Base-by-base conservation (phyloP, 192 early-diverging fungal genomes). In the Coemansia sp. region DNA sequence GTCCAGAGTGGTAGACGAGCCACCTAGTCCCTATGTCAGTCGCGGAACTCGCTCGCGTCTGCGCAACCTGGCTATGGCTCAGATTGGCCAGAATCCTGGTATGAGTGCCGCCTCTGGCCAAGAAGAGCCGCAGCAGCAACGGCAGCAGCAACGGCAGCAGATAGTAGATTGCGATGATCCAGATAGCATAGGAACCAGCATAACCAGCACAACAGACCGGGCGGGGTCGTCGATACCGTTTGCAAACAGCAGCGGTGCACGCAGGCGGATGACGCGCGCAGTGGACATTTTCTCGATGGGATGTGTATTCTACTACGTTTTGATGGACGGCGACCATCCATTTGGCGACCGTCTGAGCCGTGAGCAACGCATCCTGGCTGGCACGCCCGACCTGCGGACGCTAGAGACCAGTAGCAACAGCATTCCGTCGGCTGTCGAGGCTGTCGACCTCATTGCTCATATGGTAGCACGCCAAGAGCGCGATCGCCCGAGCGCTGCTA, bases 201-300 rank as follows among this genome's bases (percentile, higher is more conserved):
- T 49, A 7, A 58, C 57, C 4, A 67, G 39, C 31, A 40, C 51
- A 28, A 77, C 61, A 8, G 76, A 72, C 28, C 63, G 31, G 4
- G 60, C 45, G 0, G 53, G 48, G 16, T 74, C 61, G 15, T 62
- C 74, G 21, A 33, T 52, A 6, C 63, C 59, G 0, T 48, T 68
- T 63, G 21, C 55, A 12, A 34, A 37, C 13, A 23, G 21, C 18
- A 28, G 31, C 12, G 61, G 66, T 9, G 58, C 76, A 4, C 74
- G 64, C 31, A 63, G 70, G 43, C 67, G 87, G 23, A 85, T 98
- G 61, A 96, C 96, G 4, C 81, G 88, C 12, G 88, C 93, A 4
- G 92, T 99, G 39, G 97, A 99, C 68, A 91, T 99, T 55, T 99
- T 99, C 68, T 95, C 95, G 15, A 85, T 90, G 53, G 97, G 97